Evolutionary conservation across 176 grass and related monocot species (phyloP), one percentile per base, ranked within the genome.

Genomic region (Typha latifolia): DNA sequence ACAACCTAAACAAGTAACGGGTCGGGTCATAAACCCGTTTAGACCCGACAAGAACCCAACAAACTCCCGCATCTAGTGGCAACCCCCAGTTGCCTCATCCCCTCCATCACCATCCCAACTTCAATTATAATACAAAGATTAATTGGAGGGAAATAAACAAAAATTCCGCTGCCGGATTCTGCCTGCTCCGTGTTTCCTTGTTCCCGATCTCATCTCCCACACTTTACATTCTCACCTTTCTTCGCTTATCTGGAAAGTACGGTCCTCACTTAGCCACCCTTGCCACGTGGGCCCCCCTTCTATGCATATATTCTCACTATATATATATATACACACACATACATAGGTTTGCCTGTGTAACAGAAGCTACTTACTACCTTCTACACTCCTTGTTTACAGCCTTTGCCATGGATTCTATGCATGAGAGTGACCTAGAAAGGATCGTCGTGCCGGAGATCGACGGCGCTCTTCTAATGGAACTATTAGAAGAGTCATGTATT

Each of bases 401-500:
- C 37, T 10, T 43, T 43, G 8, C 9, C 1, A 43, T 43, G 37
- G 37, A 43, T 43, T 43, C 37, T 1, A 43, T 43, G 37, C 37
- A 74, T 47, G 57, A 74, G 47, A 62, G 16, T 53, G 29, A 74
- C 15, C 21, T 49, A 2, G 56, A 74, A 50, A 74, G 19, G 21
- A 66, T 74, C 18, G 51, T 64, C 3, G 37, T 75, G 9, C 48
- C 80, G 13, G 84, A 80, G 70, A 67, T 85, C 72, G 84, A 78
- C 52, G 71, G 47, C 14, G 66, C 68, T 32, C 31, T 90, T 19
- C 79, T 90, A 62, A 20, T 70, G 20, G 79, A 96, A 62, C 71
- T 87, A 51, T 49, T 87, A 49, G 76, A 87, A 26, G 72, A 59
- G 12, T 73, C 80, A 3, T 13, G n/a, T 12, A 52, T 34, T 14